These are phyloP conservation scores for Pleoardoris graminearum DNA, from an alignment of 2,329 filamentous ascomycete species.

Conservation along the genomic window DNA sequence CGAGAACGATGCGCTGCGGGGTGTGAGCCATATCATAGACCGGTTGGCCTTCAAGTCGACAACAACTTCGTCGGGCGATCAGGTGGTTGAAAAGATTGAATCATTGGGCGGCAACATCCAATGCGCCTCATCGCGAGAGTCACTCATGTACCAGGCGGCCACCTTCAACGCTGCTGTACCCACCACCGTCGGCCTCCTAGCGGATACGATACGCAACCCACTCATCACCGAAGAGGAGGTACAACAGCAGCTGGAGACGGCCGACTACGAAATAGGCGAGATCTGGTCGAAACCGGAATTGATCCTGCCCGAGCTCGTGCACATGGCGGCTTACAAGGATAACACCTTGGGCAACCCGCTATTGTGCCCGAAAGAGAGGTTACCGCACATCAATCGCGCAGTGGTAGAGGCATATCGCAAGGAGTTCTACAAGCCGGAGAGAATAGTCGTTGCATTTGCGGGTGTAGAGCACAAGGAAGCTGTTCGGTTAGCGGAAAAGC, in stretches of 20 bases:
- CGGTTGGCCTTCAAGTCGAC: constrained; percentile 93
- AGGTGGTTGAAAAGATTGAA: constrained; percentile 87
- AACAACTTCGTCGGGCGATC: constrained; percentile 69
- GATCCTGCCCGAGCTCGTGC: constrained; percentile 91
- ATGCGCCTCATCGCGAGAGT: constrained; percentile 92
- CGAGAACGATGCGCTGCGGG: constrained; percentile 81
- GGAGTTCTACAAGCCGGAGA: constrained; percentile 83
- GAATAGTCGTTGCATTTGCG: constrained; percentile 93
- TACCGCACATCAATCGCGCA: constrained; percentile 71
- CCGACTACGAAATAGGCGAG: constrained; percentile 92
- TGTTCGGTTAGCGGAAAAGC: constrained; percentile 75
- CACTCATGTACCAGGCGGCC: constrained; percentile 97
- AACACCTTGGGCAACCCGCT: constrained; percentile 95
- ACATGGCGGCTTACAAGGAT: constrained; percentile 93
- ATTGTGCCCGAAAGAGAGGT: constrained; percentile 82
- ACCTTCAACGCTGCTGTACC: constrained; percentile 95
- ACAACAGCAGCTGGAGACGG: constrained; percentile 81
- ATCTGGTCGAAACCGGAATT: constrained; percentile 98
- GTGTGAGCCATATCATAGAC: constrained; percentile 95
- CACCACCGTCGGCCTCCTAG: constrained; percentile 78
- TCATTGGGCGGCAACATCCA: constrained; percentile 93
- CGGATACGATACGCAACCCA: constrained; percentile 90
- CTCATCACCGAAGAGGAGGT: constrained; percentile 86
- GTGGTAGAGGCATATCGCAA: constrained; percentile 79
- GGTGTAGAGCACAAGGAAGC: constrained; percentile 83